Conservation (phyloP, 306 rosid genomes). For the Pterocarpus macrocarpus region DNA sequence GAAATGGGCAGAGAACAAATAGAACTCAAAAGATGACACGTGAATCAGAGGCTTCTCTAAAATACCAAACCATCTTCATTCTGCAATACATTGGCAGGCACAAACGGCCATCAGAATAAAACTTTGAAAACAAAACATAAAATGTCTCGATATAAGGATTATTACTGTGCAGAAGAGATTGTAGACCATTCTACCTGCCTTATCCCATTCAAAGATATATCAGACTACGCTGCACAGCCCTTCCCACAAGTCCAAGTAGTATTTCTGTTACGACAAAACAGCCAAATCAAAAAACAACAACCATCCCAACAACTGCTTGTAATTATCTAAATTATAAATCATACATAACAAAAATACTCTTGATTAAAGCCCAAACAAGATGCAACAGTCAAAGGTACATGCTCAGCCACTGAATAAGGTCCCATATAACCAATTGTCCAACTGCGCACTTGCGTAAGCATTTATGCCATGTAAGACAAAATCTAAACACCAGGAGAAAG, state of each 20-base stretch:
- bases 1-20: not conserved
- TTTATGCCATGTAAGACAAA: not conserved
- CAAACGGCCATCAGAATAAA: slow-evolving; percentile 52
- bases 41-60: slow-evolving; percentile 32
- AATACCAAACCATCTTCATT: slow-evolving; percentile 49
- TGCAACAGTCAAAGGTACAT: slow-evolving; percentile 35
- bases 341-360: slow-evolving; percentile 29
- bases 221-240: slow-evolving; percentile 57
- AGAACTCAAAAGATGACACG: slow-evolving; percentile 27
- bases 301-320: slow-evolving; percentile 49
- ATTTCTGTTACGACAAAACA: slow-evolving; percentile 65
- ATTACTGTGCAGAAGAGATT: slow-evolving; percentile 27
- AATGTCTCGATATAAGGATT: slow-evolving; percentile 10
- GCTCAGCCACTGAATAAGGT: slow-evolving; percentile 17
- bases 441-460: not conserved
- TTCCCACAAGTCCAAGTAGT: slow-evolving; percentile 54
- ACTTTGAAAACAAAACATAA: not conserved
- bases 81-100: slow-evolving; percentile 50
- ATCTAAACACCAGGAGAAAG: slow-evolving; percentile 33
- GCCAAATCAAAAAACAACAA: slow-evolving; percentile 56
- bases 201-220: slow-evolving; percentile 50
- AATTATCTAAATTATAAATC: slow-evolving; percentile 32
- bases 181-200: slow-evolving; percentile 56
- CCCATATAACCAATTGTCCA: slow-evolving; percentile 29
- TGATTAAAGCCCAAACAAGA: slow-evolving; percentile 40